Conservation (phyloP, 2,329 filamentous ascomycete species). For the Colletotrichum musicola region DNA sequence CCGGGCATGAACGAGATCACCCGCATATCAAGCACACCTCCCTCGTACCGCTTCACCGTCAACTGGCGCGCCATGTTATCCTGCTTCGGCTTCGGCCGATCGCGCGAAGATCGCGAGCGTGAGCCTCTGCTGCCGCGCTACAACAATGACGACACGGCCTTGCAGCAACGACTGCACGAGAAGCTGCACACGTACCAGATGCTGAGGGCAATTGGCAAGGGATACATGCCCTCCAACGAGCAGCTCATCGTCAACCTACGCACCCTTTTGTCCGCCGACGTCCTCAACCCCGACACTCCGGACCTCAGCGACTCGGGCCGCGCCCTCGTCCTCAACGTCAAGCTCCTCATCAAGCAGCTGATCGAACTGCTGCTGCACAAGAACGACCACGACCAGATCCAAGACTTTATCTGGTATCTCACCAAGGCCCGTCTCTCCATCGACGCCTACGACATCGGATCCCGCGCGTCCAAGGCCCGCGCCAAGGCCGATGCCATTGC, state of each 20-base stretch:
- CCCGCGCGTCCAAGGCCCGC: slow-evolving; percentile 72
- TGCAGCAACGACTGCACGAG: slow-evolving; percentile 83
- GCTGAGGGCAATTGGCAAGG: slow-evolving; percentile 82
- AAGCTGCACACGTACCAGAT: slow-evolving; percentile 97
- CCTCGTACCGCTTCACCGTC: slow-evolving; percentile 9
- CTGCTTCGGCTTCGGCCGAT: slow-evolving; percentile 72
- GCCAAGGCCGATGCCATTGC: slow-evolving; percentile 78
- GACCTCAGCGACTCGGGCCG: slow-evolving; percentile 84
- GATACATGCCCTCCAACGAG: slow-evolving; percentile 93
- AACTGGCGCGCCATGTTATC: slow-evolving; percentile 61
- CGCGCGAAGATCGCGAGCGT: slow-evolving; percentile 69
- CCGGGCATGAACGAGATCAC: slow-evolving; percentile 23
- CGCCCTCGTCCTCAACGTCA: slow-evolving; percentile 77
- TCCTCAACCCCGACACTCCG: slow-evolving; percentile 79
- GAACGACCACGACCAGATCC: slow-evolving; percentile 86
- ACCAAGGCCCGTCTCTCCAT: slow-evolving; percentile 78
- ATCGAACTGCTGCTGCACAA: slow-evolving; percentile 87
- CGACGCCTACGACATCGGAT: slow-evolving; percentile 73
- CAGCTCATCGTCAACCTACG: slow-evolving; percentile 85
- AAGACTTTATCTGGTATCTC: slow-evolving; percentile 91
- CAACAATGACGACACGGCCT: slow-evolving; percentile 80
- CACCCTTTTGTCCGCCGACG: slow-evolving; percentile 80
- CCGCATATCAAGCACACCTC: slow-evolving; percentile 17
- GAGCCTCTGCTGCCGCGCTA: slow-evolving; percentile 87
- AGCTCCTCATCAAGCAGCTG: slow-evolving; percentile 81